Base-by-base conservation (phyloP, 345 rosid genomes). In the Euphorbia tirucalli region DNA sequence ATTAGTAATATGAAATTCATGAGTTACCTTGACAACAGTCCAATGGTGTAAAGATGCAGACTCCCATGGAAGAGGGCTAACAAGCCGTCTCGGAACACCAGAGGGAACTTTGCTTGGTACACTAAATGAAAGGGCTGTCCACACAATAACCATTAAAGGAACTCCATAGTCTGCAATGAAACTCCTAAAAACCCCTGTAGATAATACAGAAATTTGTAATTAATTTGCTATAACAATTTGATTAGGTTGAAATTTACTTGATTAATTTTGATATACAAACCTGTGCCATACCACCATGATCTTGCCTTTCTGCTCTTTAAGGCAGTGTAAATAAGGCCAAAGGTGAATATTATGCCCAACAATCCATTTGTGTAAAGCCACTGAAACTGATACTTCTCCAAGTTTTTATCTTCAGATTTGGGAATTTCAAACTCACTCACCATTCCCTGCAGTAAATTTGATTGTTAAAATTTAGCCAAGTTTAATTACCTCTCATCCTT, bases 151-250 rank as follows among this genome's bases (percentile, higher is more conserved):
- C 97, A 88, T 90, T 28, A 88, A 74, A 1, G 97, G 97, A 71
- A 93, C 97, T 9, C 98, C 98, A 68, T 91, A 91, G 74, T 91
- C 98, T 41, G 97, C 91, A 14, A 83, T 75, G 80, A 89, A 83
- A 74, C 87, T 85, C 74, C 96, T 82, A 25, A 75, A 63, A 85
- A 84, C 78, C 8, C 88, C 93, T 92, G 62, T 70, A 25, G 6
- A 66, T 35, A 28, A 52, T 48, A 44, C 32, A 5, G 22, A n/a
- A n/a, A n/a, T n/a, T n/a, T n/a, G n/a, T n/a, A 11, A 70, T 2
- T 31, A 5, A 19, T 13, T 11, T 71, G 50, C 71, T 67, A 66
- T 3, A 35, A n/a, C 1, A 19, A 46, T 16, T 58, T 15, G 13
- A 41, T 41, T 6, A 44, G 48, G 7, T 48, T 46, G 43, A 27